Base-by-base conservation (phyloP, 1,284 basidiomycete genomes). In the Ustilago shanxiensis region DNA sequence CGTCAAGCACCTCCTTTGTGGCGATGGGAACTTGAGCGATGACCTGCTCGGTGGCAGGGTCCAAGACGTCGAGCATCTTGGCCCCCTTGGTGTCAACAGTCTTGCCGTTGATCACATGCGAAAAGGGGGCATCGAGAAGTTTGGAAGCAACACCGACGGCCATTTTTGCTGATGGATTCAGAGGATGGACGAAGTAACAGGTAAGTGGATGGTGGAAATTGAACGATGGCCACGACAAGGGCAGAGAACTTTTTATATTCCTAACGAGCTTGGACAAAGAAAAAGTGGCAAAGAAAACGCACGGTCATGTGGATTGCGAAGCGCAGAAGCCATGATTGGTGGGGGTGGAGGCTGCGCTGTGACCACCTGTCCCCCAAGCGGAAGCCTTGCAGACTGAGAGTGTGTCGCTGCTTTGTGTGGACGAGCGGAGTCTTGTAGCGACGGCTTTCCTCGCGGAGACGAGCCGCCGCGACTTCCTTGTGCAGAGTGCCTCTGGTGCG, bases 61-160 rank as follows among this genome's bases (percentile, higher is more conserved):
- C 56, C 50, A 77, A 41, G 24, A 79, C 69, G 29, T 70, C 67
- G 29, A 77, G 55, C 53, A 60, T 62, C 60, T 77, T 77, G 35
- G 59, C 65, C n/a, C 61, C 61, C 26, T 64, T 54, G 22, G 54
- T 52, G 44, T 61, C 65, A 44, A 60, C 50, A 24, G 54, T 35
- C 58, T 78, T 71, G 57, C 75, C 75, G 60, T 78, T 67, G 66
- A 78, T 78, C 33, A 78, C 66, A 41, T 78, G 75, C 24, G 65
- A 64, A 47, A 77, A 79, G 41, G 57, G 60, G 18, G 51, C 60
- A 45, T 70, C 55, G 47, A 78, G 72, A 13, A 70, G 51, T 28
- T 70, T 71, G 35, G 72, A 72, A 49, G 65, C 60, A 31, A 57
- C 49, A 7, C 49, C 57, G 41, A 67, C 60, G 33, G 70, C 41